phyloP scores from a whole-genome alignment of 805 yeast genomes.

The Kuraishia hungarica region DNA sequence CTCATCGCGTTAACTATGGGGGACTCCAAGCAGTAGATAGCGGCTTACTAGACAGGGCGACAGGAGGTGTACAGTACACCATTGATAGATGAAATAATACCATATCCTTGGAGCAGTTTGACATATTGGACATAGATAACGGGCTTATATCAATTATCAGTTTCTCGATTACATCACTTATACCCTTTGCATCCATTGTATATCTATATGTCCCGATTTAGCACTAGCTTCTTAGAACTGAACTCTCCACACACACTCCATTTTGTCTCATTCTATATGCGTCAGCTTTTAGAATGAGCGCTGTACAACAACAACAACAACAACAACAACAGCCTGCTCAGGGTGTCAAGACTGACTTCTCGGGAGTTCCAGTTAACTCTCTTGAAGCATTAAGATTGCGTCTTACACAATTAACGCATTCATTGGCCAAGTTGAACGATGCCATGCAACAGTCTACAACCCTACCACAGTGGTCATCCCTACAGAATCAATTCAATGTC shows the following conservation, averaged over 20 bases:
- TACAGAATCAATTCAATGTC: conserved; percentile 81
- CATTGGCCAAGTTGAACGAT: conserved; percentile 46
- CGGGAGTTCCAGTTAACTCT: conserved; percentile 48
- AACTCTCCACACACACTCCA: too few relatives aligned
- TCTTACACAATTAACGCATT: conserved; percentile 52
- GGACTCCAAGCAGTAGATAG: neutral
- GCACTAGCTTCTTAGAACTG: too few relatives aligned
- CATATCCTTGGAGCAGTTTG: too few relatives aligned
- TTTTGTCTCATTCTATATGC: too few relatives aligned
- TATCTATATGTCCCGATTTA: too few relatives aligned
- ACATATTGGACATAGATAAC: too few relatives aligned
- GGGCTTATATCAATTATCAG: too few relatives aligned
- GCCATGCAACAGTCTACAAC: conserved; percentile 35
- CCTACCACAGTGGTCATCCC: conserved; percentile 46
- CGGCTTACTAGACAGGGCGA: neutral
- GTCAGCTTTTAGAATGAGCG: neutral
- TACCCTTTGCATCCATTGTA: too few relatives aligned
- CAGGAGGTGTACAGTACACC: too few relatives aligned
- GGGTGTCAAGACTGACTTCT: conserved; percentile 6
- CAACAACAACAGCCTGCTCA: neutral
- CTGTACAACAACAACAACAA: neutral
- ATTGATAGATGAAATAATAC: too few relatives aligned
- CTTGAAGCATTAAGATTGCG: conserved; percentile 57
- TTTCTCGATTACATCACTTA: too few relatives aligned
- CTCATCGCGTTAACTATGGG: neutral